A percentile compares a stretch with the other conserved stretches of the same genome.
Evolutionary conservation across 371 early-diverging fungal species (phyloP).

Genomic region (Rhizomucor pusillus): DNA sequence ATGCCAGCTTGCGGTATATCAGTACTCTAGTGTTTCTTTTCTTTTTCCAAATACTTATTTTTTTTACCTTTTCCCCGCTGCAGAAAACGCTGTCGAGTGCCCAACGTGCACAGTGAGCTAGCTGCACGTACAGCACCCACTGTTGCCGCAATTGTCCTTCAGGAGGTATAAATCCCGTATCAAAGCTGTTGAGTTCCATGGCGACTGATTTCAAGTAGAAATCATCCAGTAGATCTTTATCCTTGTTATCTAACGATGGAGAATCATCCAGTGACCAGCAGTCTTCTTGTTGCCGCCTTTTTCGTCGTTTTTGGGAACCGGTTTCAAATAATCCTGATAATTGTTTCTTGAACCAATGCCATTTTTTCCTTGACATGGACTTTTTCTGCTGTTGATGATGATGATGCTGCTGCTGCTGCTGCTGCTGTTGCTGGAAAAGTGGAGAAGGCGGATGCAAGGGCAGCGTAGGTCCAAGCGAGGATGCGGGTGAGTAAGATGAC

Average conservation of each 20-base stretch:
- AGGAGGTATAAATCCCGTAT: slow-evolving; percentile 32
- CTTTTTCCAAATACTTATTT: slow-evolving; percentile 8
- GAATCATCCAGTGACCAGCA: neutral
- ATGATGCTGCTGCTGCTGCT: neutral
- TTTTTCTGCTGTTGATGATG: too few relatives aligned
- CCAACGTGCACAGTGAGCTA: slow-evolving; percentile 41
- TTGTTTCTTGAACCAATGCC: neutral
- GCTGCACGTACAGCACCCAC: slow-evolving; percentile 41
- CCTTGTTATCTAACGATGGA: neutral
- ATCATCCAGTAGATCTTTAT: neutral
- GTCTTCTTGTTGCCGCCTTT: neutral
- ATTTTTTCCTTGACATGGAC: neutral
- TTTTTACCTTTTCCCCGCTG: slow-evolving; percentile 13
- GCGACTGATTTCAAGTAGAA: too few relatives aligned
- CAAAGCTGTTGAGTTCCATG: slow-evolving; percentile 14
- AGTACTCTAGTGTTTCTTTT: too few relatives aligned
- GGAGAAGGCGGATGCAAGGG: slow-evolving; percentile 1
- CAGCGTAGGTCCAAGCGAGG: neutral
- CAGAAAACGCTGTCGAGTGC: slow-evolving; percentile 41
- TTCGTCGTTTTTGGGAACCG: neutral
- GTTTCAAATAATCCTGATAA: neutral
- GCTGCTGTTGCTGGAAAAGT: neutral
- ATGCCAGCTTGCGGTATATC: slow-evolving; percentile 22
- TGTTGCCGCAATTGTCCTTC: slow-evolving; percentile 30
- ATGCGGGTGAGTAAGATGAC: slow-evolving; percentile 8